phyloP scores from a whole-genome alignment of 208 protist genomes.

The Vickermania spadyakhi region DNA sequence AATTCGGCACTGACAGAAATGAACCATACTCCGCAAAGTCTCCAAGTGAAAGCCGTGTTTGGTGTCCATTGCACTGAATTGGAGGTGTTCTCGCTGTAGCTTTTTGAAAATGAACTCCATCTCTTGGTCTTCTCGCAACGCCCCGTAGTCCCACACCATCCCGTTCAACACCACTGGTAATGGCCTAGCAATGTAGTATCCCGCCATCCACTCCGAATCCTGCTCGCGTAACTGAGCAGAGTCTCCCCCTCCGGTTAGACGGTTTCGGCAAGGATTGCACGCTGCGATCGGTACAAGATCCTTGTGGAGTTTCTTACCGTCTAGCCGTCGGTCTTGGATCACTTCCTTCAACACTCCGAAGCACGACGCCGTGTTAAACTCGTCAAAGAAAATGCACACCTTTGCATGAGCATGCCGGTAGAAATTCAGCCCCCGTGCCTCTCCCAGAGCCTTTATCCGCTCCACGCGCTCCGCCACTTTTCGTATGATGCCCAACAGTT shows the following conservation, averaged over 20 bases:
- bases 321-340: not conserved
- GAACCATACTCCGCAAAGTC: not conserved
- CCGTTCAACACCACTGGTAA: not conserved
- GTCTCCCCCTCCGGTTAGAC: not conserved
- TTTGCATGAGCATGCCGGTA: not conserved
- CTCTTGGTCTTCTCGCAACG: not conserved
- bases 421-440: not conserved
- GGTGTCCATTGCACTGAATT: not conserved
- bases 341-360: slow-evolving; percentile 1
- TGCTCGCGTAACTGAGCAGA: not conserved
- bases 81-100: not conserved
- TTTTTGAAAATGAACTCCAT: not conserved
- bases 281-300: not conserved
- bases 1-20: not conserved
- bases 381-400: slow-evolving; percentile 5
- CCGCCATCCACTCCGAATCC: not conserved
- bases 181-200: not conserved
- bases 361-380: slow-evolving; percentile 5
- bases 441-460: no score
- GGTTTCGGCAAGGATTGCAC: not conserved
- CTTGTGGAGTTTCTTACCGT: not conserved
- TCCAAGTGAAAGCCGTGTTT: not conserved
- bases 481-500: not conserved
- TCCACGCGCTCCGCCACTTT: no score
- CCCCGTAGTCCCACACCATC: not conserved